Conservation (phyloP, 176 grass and related monocot genomes). For the Avena sativa region DNA sequence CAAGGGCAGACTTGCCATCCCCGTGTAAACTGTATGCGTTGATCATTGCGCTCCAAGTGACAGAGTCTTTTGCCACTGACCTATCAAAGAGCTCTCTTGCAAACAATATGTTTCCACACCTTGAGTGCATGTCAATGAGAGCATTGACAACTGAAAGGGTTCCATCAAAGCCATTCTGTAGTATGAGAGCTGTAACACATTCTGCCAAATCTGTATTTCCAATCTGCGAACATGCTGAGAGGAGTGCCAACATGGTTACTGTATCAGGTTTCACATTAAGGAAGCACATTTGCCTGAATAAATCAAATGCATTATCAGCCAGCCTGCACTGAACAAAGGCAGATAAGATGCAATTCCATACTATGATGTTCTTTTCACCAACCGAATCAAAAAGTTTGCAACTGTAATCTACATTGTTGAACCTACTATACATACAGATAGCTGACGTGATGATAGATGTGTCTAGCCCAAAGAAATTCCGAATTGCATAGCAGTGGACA, state of each 20-base stretch:
- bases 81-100: conserved; percentile 63
- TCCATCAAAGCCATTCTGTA: conserved; percentile 51
- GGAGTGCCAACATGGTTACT: conserved; percentile 63
- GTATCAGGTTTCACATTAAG: conserved; percentile 51
- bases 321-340: conserved; percentile 64
- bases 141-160: conserved; percentile 53
- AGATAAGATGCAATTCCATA: conserved; percentile 67
- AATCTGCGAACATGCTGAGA: conserved; percentile 63
- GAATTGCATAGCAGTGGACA: conserved; percentile 61
- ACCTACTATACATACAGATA: conserved; percentile 73
- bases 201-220: conserved; percentile 51
- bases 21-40: conserved; percentile 73
- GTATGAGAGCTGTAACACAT: conserved; percentile 46
- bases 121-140: conserved; percentile 64
- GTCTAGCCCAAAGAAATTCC: conserved; percentile 54
- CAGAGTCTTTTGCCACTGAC: conserved; percentile 50
- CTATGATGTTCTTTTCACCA: conserved; percentile 56
- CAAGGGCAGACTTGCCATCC: conserved; percentile 55
- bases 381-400: conserved; percentile 53
- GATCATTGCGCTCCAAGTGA: conserved; percentile 80
- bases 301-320: conserved; percentile 50
- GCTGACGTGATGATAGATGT: conserved; percentile 54
- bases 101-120: conserved; percentile 62
- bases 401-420: conserved; percentile 62
- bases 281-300: conserved; percentile 53